Base-by-base conservation (phyloP, 495 filamentous ascomycete species). In the Neurospora sp. region DNA sequence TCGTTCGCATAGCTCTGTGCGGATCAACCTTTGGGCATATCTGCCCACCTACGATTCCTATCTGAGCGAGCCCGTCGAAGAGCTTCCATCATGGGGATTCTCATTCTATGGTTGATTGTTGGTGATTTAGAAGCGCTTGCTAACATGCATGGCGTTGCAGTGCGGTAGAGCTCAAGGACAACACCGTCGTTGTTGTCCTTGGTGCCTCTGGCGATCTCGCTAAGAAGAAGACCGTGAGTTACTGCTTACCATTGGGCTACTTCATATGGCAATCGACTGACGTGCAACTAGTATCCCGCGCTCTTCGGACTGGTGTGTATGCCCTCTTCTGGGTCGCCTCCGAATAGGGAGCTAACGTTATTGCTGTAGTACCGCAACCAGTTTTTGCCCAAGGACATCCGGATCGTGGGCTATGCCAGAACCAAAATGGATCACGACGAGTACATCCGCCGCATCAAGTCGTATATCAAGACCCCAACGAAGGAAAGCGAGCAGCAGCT, bases 361-460 rank as follows among this genome's bases (percentile, higher is more conserved):
- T 8, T 18, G 31, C 70, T 75, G 72, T 81, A 98, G 95, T 95
- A 94, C 84, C 93, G 96, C 78, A 98, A 99, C 86, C 93, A 97
- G 82, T 99, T 98, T 87, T 92, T 98, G 23, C 96, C 96, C 75
- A 97, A 97, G 85, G 93, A 96, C 82, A 94, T 97, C 84, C 92
- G 91, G 81, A 97, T 99, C 81, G 90, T 99, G 79, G 96, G 96
- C 86, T 99, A 99, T 92, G 96, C 96, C 75, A 90, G 96, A 80
- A 99, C 96, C 76, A 97, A 97, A 86, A 99, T 99, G 96, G 94
- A 98, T 85, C 93, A 93, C 79, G 91, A 93, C 75, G 96, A 98
- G 83, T 98, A 92, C 84, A 86, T 97, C 77, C 92, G 90, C 83
- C 90, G 96, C 72, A 93, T 98, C 84, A 94, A 92, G 85, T 97